phyloP scores from a whole-genome alignment of 148 eudicot genomes.

The Vaccinium vitisidaea region DNA sequence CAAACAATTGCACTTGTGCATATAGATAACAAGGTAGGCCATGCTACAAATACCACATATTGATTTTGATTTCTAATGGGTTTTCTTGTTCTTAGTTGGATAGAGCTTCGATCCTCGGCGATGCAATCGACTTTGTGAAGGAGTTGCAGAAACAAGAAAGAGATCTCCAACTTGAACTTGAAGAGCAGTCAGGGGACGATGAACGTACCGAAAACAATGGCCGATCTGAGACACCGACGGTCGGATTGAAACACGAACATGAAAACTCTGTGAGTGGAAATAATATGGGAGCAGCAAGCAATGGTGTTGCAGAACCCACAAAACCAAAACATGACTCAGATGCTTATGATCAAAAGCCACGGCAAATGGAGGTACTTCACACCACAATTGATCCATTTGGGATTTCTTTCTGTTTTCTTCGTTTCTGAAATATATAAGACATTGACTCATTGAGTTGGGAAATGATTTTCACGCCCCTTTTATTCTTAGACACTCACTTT shows the following conservation, averaged over 20 bases:
- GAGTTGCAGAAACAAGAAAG: slow-evolving; percentile 66
- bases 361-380: slow-evolving; percentile 80
- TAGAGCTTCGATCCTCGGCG: slow-evolving; percentile 86
- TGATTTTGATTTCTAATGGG: not conserved
- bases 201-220: not conserved
- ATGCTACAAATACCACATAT: not conserved
- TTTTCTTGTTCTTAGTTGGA: slow-evolving; percentile 53
- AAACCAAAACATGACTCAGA: slow-evolving; percentile 37
- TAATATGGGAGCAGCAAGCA: slow-evolving; percentile 32
- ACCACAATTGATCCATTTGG: not conserved
- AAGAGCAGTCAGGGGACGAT: slow-evolving; percentile 66
- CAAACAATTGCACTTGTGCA: not conserved
- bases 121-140: slow-evolving; percentile 84
- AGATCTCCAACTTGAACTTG: slow-evolving; percentile 73
- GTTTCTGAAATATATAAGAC: not conserved
- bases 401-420: not conserved
- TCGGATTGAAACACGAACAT: slow-evolving; percentile 32
- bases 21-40: not conserved
- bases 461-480: too few relatives aligned
- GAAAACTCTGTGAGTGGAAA: slow-evolving; percentile 33
- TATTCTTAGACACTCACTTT: too few relatives aligned
- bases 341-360: slow-evolving; percentile 43
- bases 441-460: too few relatives aligned
- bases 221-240: slow-evolving; percentile 19
- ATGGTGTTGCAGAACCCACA: slow-evolving; percentile 23